These are phyloP conservation scores for Botrytis porri DNA, from an alignment of 2,329 filamentous ascomycete species.

Conservation along the genomic window DNA sequence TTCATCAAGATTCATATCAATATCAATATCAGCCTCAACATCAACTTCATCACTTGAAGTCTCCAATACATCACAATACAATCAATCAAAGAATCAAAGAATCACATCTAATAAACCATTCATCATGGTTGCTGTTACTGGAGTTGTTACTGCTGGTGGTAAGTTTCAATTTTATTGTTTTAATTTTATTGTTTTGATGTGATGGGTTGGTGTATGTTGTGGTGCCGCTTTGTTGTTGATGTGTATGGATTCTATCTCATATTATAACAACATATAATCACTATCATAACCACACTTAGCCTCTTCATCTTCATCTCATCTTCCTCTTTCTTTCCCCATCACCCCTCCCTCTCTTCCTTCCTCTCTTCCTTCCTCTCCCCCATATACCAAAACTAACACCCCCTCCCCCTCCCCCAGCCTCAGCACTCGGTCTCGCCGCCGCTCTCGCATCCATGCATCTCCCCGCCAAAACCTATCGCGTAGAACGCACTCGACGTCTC, in stretches of 20 bases:
- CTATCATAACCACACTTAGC: not conserved
- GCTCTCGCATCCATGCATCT: slow-evolving; percentile 18
- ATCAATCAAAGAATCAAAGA: not conserved
- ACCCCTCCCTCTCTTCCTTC: not conserved
- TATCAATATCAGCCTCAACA: not conserved
- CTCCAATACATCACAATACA: not conserved
- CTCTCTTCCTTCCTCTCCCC: not conserved
- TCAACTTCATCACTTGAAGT: not conserved
- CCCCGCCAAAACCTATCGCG: slow-evolving; percentile 15
- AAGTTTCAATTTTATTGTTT: not conserved
- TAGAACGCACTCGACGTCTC: slow-evolving; percentile 16
- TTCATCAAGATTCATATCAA: not conserved
- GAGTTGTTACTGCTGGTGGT: slow-evolving; percentile 18
- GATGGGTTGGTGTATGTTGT: not conserved
- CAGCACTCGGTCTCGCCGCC: slow-evolving; percentile 16
- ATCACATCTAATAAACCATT: not conserved
- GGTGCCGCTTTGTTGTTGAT: not conserved
- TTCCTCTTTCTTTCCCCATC: not conserved
- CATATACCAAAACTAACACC: not conserved
- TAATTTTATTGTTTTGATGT: not conserved
- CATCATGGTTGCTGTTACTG: slow-evolving; percentile 20
- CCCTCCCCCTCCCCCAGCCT: not conserved
- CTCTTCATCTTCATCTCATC: not conserved
- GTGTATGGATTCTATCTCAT: not conserved
- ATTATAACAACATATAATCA: not conserved